Percentiles rank a stretch among this genome's conserved stretches.
Evolutionary conservation across 176 grass and related monocot species (phyloP).

Genomic region (Hsuehochloa calcarea): DNA sequence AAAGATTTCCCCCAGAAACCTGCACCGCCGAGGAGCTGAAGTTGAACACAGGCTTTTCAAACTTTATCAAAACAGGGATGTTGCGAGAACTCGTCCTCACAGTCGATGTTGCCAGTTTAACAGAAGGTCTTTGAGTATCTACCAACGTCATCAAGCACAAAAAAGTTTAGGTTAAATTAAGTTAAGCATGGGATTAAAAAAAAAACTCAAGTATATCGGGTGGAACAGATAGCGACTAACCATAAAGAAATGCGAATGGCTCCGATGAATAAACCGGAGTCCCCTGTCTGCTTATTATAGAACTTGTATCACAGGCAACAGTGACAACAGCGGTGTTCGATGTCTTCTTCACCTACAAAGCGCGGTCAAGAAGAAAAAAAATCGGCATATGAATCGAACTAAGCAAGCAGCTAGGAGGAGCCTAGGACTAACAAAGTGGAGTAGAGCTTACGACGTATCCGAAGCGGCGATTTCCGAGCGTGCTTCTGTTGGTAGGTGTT

Average conservation of each 20-base stretch:
- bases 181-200: not conserved
- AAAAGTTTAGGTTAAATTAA: not conserved
- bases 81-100: constrained; percentile 57
- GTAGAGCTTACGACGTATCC: constrained; percentile 55
- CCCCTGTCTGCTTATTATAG: constrained; percentile 87
- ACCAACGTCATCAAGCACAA: not conserved
- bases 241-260: constrained; percentile 84
- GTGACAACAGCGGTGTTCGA: constrained; percentile 58
- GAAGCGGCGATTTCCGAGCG: constrained; percentile 66
- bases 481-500: constrained; percentile 60
- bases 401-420: not conserved
- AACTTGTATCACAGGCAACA: constrained; percentile 48
- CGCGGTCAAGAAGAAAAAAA: not conserved
- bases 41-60: constrained; percentile 87
- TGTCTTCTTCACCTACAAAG: constrained; percentile 54
- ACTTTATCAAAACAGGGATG: constrained; percentile 76
- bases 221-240: constrained; percentile 19
- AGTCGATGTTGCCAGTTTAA: constrained; percentile 64
- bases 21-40: constrained; percentile 74
- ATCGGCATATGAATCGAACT: not conserved
- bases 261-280: constrained; percentile 60
- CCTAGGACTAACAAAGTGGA: not conserved
- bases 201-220: not conserved
- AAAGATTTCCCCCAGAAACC: constrained; percentile 57
- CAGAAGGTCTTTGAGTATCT: constrained; percentile 72